These are phyloP conservation scores for Trichophyton mentagrophytes DNA, from an alignment of 2,329 filamentous ascomycete genomes.

Conservation along the genomic window DNA sequence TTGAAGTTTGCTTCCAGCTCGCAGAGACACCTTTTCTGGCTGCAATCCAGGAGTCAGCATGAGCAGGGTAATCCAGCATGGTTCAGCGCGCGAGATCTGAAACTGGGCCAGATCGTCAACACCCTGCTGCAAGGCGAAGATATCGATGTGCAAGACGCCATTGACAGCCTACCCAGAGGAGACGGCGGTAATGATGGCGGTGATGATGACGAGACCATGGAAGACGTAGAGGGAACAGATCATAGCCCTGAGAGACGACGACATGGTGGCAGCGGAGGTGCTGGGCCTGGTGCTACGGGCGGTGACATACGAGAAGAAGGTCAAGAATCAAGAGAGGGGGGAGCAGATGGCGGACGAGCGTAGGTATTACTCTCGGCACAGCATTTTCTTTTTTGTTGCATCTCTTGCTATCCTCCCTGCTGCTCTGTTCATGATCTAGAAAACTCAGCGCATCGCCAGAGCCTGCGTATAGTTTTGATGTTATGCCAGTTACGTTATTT, in stretches of 20 bases:
- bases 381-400: constrained; percentile 8
- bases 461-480: constrained; percentile 1
- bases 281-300: constrained; percentile 74
- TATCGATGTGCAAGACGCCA: constrained; percentile 61
- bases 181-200: constrained; percentile 38
- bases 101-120: constrained; percentile 80
- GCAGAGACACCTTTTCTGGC: constrained; percentile 86
- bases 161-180: constrained; percentile 48
- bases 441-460: neutral
- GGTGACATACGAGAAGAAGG: constrained; percentile 88
- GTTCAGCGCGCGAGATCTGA: constrained; percentile 75
- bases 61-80: constrained; percentile 56
- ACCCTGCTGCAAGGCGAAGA: constrained; percentile 76
- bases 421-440: neutral
- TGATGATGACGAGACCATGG: constrained; percentile 63
- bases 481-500: constrained; percentile 2
- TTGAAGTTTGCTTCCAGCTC: constrained; percentile 91
- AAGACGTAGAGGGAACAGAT: constrained; percentile 55
- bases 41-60: constrained; percentile 81
- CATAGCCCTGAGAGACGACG: constrained; percentile 44
- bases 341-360: constrained; percentile 96
- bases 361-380: constrained; percentile 56
- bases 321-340: constrained; percentile 74
- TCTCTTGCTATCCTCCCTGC: neutral
- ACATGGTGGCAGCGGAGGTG: constrained; percentile 59